A percentile compares a stretch with the other conserved stretches of the same genome.
These are phyloP conservation scores for Fermentozyma sake DNA, from an alignment of 1,139 yeast genomes.

Conservation along the genomic window DNA sequence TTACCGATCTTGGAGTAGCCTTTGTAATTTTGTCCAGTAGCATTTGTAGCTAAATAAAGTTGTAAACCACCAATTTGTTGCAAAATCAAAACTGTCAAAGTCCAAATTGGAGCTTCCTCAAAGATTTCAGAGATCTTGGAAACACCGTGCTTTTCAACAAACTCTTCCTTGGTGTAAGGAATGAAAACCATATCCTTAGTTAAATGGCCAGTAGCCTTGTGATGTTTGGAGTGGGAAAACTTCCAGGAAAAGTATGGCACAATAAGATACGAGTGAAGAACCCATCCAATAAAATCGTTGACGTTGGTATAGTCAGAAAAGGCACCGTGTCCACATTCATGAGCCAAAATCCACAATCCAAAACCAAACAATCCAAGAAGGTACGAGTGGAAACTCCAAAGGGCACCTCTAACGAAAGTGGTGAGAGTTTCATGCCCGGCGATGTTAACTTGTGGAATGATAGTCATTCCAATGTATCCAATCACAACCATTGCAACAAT, in stretches of 20 bases:
- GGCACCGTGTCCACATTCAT: conserved; percentile 66
- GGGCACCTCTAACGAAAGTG: conserved; percentile 40
- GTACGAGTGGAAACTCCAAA: conserved; percentile 52
- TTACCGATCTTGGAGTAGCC: conserved; percentile 30
- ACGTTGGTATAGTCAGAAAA: conserved; percentile 52
- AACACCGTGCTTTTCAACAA: conserved; percentile 15
- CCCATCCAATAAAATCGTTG: conserved; percentile 58
- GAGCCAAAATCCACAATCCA: conserved; percentile 62
- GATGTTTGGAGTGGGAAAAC: conserved; percentile 57
- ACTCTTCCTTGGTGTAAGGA: conserved; percentile 51
- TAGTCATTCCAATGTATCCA: conserved; percentile 43
- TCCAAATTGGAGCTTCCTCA: conserved; percentile 52
- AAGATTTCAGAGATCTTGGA: conserved; percentile 39
- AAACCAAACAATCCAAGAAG: conserved; percentile 45
- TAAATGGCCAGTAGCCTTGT: conserved; percentile 60
- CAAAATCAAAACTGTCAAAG: conserved; percentile 38
- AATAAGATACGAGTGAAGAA: conserved; percentile 51
- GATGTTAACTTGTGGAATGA: conserved; percentile 43
- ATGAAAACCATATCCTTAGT: conserved; percentile 60
- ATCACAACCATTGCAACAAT: conserved; percentile 38
- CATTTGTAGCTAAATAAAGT: conserved; percentile 44
- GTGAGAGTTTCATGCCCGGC: conserved; percentile 27
- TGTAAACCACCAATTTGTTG: conserved; percentile 58
- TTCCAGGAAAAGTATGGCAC: conserved; percentile 67
- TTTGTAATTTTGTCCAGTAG: conserved; percentile 47